These are phyloP conservation scores for Petunia hybrid DNA, from an alignment of 305 asterid species.

Conservation along the genomic window DNA sequence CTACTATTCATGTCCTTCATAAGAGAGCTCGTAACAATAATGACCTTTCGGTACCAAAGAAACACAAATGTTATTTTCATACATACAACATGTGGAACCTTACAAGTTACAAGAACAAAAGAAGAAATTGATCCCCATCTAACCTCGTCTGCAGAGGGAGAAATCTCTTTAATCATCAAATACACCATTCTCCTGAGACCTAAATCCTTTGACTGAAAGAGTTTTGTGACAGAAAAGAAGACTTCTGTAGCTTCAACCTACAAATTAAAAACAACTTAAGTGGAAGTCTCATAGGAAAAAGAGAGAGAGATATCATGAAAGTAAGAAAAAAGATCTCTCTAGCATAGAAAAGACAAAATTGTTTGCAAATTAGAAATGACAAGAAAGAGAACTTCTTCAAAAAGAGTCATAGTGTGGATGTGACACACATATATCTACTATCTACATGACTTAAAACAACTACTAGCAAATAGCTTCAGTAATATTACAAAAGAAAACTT, in stretches of 20 bases:
- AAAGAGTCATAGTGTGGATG: background rate
- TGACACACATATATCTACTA: background rate
- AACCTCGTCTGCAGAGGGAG: constrained; percentile 95
- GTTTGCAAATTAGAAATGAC: background rate
- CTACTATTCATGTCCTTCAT: constrained; percentile 99
- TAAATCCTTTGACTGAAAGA: constrained; percentile 85
- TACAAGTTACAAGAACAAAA: constrained; percentile 25
- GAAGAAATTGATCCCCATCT: constrained; percentile 28
- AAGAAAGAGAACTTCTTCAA: background rate
- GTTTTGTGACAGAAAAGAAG: constrained; percentile 91
- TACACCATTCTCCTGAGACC: constrained; percentile 98
- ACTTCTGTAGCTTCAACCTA: constrained; percentile 94
- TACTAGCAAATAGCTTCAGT: background rate
- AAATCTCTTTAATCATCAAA: constrained; percentile 88
- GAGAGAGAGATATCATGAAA: background rate
- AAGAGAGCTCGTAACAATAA: constrained; percentile 93
- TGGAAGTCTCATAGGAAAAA: background rate
- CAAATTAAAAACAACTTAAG: constrained; percentile 30
- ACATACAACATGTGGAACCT: constrained; percentile 29
- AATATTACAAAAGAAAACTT: background rate
- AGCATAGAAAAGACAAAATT: background rate
- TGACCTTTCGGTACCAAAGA: constrained; percentile 64
- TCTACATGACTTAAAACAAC: background rate
- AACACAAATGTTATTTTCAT: constrained; percentile 39
- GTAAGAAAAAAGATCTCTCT: background rate